Evolutionary conservation across 164 flowering plant species (phyloP).

Genomic region (Vitis vinifera): ASM3070453v1 NC_081822.1:12021001-12021500

Average conservation of each 20-base stretch:
- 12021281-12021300: neutral
- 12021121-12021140: conserved; percentile 83
- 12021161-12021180: neutral
- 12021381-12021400: neutral
- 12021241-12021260: conserved; percentile 78
- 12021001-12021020: neutral
- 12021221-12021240: neutral
- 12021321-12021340: too few relatives aligned
- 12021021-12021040: neutral
- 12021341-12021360: neutral
- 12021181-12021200: neutral
- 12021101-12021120: conserved; percentile 79
- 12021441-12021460: conserved; percentile 72
- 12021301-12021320: too few relatives aligned
- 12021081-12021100: conserved; percentile 81
- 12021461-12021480: conserved; percentile 78
- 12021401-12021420: neutral
- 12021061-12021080: conserved; percentile 82
- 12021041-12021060: conserved; percentile 58
- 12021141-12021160: conserved; percentile 40
- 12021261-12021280: conserved; percentile 75
- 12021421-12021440: neutral
- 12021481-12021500: conserved; percentile 84
- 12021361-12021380: neutral
- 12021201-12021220: neutral